These are phyloP conservation scores for Murraya koenigii DNA, from an alignment of 345 rosid genomes.

Conservation along the genomic window DNA sequence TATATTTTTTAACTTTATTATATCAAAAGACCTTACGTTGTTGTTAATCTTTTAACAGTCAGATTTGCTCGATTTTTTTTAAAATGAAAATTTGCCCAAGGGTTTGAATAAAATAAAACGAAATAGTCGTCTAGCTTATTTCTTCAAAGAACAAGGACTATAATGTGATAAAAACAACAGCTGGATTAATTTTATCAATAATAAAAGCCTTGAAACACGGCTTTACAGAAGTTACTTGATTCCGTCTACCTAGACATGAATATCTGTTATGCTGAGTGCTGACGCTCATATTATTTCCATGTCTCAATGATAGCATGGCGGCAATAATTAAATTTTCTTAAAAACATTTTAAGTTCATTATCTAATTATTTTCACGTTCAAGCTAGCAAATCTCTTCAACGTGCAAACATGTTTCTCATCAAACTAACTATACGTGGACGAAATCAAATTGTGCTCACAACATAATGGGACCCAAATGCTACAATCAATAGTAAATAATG, in stretches of 20 bases:
- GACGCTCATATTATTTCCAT: background rate
- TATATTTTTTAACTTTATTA: too few relatives aligned
- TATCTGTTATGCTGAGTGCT: too few relatives aligned
- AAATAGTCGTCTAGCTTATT: too few relatives aligned
- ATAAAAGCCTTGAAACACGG: background rate
- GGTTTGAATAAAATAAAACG: too few relatives aligned
- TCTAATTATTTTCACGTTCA: too few relatives aligned
- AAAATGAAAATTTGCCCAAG: too few relatives aligned
- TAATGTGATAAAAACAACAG: background rate
- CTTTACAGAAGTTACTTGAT: background rate
- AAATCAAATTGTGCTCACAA: background rate
- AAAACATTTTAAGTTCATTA: background rate
- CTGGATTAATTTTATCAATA: background rate
- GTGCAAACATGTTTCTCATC: slow-evolving; percentile 19
- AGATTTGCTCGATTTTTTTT: too few relatives aligned
- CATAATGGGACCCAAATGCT: background rate
- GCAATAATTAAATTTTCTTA: too few relatives aligned
- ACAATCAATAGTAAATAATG: background rate
- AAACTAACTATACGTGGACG: background rate
- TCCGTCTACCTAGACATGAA: background rate
- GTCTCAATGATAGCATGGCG: background rate
- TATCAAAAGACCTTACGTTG: too few relatives aligned
- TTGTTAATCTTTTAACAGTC: too few relatives aligned
- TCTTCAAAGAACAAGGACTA: too few relatives aligned
- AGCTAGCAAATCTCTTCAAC: background rate